A percentile compares a stretch with the other conserved stretches of the same genome.
Conservation (phyloP, 805 yeast genomes). For the Yarrowia divulgata region DNA sequence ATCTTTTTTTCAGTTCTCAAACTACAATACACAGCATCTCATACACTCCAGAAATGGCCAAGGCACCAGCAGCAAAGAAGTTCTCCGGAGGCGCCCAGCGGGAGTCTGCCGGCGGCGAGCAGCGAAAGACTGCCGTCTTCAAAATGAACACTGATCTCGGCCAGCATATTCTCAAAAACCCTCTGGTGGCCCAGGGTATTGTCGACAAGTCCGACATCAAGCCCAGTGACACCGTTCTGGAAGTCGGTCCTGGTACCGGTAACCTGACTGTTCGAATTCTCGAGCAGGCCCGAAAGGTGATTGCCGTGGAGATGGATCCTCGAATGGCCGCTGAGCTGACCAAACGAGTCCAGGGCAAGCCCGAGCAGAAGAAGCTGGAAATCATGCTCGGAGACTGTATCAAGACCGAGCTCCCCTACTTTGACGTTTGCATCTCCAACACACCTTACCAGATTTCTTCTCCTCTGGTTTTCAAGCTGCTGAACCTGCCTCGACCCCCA, state of each 20-base stretch:
- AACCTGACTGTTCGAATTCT: constrained; percentile 90
- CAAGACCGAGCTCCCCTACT: constrained; percentile 92
- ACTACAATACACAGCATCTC: neutral
- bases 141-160: constrained; percentile 97
- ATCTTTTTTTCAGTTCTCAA: constrained; percentile 24
- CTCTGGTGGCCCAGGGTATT: constrained; percentile 96
- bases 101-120: constrained; percentile 40
- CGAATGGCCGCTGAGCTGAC: constrained; percentile 99
- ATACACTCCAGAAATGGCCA: constrained; percentile 15
- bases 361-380: constrained; percentile 88
- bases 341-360: constrained; percentile 97
- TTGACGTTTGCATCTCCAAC: constrained; percentile 94
- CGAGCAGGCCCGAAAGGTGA: constrained; percentile 91
- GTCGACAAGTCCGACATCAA: constrained; percentile 94
- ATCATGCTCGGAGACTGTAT: constrained; percentile 94
- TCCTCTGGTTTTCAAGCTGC: constrained; percentile 89
- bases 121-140: constrained; percentile 63
- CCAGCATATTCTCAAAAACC: constrained; percentile 95
- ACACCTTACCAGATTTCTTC: constrained; percentile 98
- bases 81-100: constrained; percentile 37
- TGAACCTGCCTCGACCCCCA: constrained; percentile 93
- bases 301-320: constrained; percentile 99
- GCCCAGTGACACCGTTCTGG: constrained; percentile 91
- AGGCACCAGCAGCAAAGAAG: constrained; percentile 39
- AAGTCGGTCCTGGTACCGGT: constrained; percentile 99